Conservation (phyloP, 1,284 basidiomycete species). For the Spongispora temasekensis region DNA sequence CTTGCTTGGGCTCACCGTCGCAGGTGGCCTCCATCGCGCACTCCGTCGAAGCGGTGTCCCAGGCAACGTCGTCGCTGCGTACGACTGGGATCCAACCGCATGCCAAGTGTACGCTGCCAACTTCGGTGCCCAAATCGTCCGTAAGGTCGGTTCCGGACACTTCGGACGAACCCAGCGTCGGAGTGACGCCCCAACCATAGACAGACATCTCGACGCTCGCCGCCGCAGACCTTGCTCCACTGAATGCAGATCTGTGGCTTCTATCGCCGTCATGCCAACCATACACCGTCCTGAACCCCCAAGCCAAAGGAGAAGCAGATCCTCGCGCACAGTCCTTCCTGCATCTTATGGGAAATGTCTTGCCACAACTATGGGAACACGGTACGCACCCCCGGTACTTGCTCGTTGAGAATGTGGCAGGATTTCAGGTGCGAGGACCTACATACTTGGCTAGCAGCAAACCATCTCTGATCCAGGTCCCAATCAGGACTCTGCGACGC, state of each 20-base stretch:
- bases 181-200: constrained; percentile 36
- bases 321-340: constrained; percentile 76
- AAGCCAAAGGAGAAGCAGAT: constrained; percentile 66
- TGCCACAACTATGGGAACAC: constrained; percentile 54
- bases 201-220: constrained; percentile 62
- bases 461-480: constrained; percentile 12
- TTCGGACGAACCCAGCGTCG: neutral
- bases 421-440: constrained; percentile 63
- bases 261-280: constrained; percentile 80
- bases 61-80: constrained; percentile 54
- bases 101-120: constrained; percentile 66
- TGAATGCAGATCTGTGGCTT: constrained; percentile 64
- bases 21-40: constrained; percentile 69
- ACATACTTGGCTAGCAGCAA: neutral
- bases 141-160: constrained; percentile 44
- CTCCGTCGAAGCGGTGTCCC: constrained; percentile 51
- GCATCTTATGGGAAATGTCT: constrained; percentile 62
- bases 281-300: constrained; percentile 74
- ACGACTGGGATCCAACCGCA: constrained; percentile 77
- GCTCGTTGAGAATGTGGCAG: constrained; percentile 77
- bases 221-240: constrained; percentile 44
- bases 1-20: constrained; percentile 12
- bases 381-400: constrained; percentile 54
- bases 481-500: constrained; percentile 61
- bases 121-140: constrained; percentile 45